Evolutionary conservation across 2,329 filamentous ascomycete genomes (phyloP).

Genomic region (Lachnellula subtilissima): DNA sequence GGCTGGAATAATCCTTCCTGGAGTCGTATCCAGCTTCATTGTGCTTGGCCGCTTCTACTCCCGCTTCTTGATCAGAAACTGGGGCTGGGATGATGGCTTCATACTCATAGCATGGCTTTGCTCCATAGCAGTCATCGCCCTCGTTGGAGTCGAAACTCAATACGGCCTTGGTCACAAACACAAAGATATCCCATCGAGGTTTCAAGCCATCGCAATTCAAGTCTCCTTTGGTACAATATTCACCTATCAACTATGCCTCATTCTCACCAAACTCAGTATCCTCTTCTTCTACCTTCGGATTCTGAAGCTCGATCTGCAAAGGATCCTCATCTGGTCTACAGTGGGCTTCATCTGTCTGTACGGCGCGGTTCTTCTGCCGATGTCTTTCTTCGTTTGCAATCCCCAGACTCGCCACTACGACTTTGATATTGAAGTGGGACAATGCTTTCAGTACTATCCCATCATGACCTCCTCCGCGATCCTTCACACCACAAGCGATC

Average conservation of each 20-base stretch:
- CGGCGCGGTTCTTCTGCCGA: not conserved
- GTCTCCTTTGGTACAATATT: not conserved
- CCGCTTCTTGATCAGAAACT: not conserved
- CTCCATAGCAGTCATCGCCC: not conserved
- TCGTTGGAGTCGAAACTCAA: not conserved
- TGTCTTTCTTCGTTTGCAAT: not conserved
- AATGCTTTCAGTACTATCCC: not conserved
- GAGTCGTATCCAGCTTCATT: not conserved
- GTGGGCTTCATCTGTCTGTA: not conserved
- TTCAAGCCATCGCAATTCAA: not conserved
- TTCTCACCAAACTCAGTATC: constrained; percentile 2
- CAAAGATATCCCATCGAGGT: not conserved
- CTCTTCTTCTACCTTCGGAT: constrained; percentile 3
- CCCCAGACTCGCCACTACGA: not conserved
- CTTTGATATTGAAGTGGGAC: not conserved
- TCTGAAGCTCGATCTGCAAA: not conserved
- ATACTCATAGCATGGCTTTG: not conserved
- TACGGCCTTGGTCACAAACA: not conserved
- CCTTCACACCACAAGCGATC: not conserved
- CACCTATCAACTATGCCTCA: not conserved
- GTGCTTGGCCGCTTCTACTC: not conserved
- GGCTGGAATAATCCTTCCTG: not conserved
- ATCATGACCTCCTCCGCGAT: not conserved
- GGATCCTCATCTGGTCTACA: not conserved
- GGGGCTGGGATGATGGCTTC: not conserved